These are phyloP conservation scores for Termitomyces sp. DNA, from an alignment of 768 basidiomycete species.

Conservation along the genomic window DNA sequence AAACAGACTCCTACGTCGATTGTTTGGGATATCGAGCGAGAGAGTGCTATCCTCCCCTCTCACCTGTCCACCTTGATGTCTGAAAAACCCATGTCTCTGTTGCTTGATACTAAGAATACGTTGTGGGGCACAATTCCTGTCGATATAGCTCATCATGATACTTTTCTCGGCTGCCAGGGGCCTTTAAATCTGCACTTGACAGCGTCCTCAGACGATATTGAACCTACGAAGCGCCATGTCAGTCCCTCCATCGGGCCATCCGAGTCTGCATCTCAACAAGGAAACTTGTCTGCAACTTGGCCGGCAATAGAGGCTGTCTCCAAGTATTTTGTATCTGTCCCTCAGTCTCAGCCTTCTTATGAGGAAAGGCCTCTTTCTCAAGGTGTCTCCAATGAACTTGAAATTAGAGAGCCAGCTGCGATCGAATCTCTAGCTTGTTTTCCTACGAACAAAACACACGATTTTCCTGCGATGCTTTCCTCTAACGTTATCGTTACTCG, in stretches of 20 bases:
- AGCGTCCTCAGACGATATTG: neutral
- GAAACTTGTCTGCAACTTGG: neutral
- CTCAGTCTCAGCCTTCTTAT: neutral
- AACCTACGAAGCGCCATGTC: neutral
- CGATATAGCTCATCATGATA: neutral
- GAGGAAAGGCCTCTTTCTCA: neutral
- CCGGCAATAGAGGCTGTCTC: slow-evolving; percentile 1
- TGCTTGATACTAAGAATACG: slow-evolving; percentile 27
- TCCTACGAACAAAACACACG: neutral
- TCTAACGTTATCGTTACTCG: neutral
- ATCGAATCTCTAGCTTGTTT: neutral
- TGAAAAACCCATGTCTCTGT: slow-evolving; percentile 18
- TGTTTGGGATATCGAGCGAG: slow-evolving; percentile 52
- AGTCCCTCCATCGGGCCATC: slow-evolving; percentile 34
- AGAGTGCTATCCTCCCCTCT: slow-evolving; percentile 22
- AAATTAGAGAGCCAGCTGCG: neutral
- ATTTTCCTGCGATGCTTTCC: neutral
- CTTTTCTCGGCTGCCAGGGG: neutral
- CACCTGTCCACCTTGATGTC: neutral
- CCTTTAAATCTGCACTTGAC: neutral
- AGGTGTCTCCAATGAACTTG: neutral
- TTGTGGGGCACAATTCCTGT: neutral
- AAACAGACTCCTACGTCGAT: slow-evolving; percentile 27
- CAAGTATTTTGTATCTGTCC: slow-evolving; percentile 6
- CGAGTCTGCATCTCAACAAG: slow-evolving; percentile 49